Conservation (phyloP, 2,329 filamentous ascomycete species). For the Fusarium albidum region DNA sequence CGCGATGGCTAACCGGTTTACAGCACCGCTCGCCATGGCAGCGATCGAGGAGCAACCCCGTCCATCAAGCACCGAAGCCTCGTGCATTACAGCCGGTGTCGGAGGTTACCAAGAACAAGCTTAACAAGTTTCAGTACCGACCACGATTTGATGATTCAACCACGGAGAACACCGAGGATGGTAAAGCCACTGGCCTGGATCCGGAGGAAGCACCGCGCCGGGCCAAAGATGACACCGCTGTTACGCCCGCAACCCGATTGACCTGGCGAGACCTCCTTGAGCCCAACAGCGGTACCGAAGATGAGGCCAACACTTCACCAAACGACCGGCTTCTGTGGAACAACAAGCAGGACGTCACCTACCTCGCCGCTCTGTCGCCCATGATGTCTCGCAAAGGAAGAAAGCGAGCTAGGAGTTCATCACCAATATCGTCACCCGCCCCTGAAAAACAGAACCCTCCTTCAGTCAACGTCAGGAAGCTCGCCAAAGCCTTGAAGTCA, state of each 20-base stretch:
- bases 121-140: slow-evolving; percentile 63
- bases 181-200: slow-evolving; percentile 2
- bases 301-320: slow-evolving; percentile 61
- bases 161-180: slow-evolving; percentile 27
- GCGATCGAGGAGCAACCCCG: slow-evolving; percentile 61
- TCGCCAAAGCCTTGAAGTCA: slow-evolving; percentile 68
- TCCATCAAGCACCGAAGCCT: slow-evolving; percentile 46
- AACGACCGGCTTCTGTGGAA: slow-evolving; percentile 71
- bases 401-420: slow-evolving; percentile 79
- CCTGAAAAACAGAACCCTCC: slow-evolving; percentile 53
- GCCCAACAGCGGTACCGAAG: slow-evolving; percentile 50
- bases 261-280: slow-evolving; percentile 68
- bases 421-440: slow-evolving; percentile 73
- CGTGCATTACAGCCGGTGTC: slow-evolving; percentile 60
- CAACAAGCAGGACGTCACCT: slow-evolving; percentile 53
- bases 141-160: slow-evolving; percentile 28
- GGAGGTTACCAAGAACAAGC: slow-evolving; percentile 66
- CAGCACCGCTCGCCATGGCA: slow-evolving; percentile 59
- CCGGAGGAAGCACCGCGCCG: background rate
- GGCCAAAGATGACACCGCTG: slow-evolving; percentile 34
- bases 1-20: slow-evolving; percentile 10
- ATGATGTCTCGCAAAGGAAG: slow-evolving; percentile 60
- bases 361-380: slow-evolving; percentile 54
- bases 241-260: slow-evolving; percentile 61
- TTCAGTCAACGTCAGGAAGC: slow-evolving; percentile 64